Percentiles rank a stretch among this genome's conserved stretches.
Conservation (phyloP, 1,284 basidiomycete genomes). For the Cutaneotrichosporon spelunceum region DNA sequence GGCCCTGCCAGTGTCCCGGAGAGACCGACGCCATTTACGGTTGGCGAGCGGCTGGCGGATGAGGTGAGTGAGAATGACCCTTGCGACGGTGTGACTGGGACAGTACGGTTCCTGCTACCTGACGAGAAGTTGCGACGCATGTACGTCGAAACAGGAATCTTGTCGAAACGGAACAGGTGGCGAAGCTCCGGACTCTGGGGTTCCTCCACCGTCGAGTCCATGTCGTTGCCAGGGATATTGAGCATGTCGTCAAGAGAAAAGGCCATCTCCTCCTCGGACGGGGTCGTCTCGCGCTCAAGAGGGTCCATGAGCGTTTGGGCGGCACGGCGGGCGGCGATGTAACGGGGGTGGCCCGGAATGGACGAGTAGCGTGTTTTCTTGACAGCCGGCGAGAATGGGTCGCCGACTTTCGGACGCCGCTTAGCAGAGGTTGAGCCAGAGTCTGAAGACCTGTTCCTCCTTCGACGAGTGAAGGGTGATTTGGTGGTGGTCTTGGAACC, state of each 20-base stretch:
- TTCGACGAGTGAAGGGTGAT: conserved; percentile 45
- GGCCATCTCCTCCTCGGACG: conserved; percentile 28
- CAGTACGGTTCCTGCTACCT: conserved; percentile 15
- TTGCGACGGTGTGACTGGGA: conserved; percentile 14
- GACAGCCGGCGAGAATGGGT: conserved; percentile 32
- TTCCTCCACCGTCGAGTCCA: conserved; percentile 18
- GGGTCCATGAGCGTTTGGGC: conserved; percentile 29
- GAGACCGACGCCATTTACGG: conserved; percentile 4
- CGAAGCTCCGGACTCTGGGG: conserved; percentile 23
- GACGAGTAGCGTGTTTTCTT: conserved; percentile 46
- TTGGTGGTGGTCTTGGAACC: conserved; percentile 44
- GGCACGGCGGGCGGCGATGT: conserved; percentile 37
- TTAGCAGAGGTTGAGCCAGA: conserved; percentile 30
- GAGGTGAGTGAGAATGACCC: conserved; percentile 16
- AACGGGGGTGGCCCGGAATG: conserved; percentile 49
- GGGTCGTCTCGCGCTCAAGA: conserved; percentile 34
- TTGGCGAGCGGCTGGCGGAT: conserved; percentile 5
- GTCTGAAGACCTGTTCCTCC: conserved; percentile 31
- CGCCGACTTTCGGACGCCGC: conserved; percentile 28
- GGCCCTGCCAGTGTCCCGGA: conserved; percentile 21
- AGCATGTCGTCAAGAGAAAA: conserved; percentile 48
- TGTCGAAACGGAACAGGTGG: conserved; percentile 45
- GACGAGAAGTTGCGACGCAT: conserved; percentile 18
- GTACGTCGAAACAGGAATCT: conserved; percentile 26
- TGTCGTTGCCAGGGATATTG: conserved; percentile 34